Conservation (phyloP, 495 filamentous ascomycete genomes). For the Neurospora tetrasperma region DNA sequence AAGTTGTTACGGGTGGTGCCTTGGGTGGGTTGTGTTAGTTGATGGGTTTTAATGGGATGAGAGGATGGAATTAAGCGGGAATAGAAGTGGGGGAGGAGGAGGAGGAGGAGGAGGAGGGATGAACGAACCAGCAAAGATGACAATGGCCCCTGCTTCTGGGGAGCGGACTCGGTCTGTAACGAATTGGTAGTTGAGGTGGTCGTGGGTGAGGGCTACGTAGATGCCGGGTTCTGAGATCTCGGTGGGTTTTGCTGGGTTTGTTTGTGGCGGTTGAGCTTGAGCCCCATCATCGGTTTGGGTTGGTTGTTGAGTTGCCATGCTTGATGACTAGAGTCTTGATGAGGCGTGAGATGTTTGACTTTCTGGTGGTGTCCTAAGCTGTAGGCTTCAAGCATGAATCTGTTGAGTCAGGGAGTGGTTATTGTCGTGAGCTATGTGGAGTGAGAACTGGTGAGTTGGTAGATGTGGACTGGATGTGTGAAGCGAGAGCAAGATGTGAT, state of each 20-base stretch:
- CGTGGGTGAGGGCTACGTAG: constrained; percentile 55
- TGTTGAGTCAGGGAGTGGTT: neutral
- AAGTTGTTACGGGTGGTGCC: constrained; percentile 89
- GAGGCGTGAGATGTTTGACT: neutral
- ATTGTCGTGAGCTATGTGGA: neutral
- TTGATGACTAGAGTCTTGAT: neutral
- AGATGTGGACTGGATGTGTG: neutral
- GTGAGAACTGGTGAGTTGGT: neutral
- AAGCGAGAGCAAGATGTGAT: neutral
- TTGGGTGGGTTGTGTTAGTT: constrained; percentile 4
- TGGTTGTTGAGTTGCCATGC: neutral
- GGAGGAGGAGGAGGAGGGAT: neutral
- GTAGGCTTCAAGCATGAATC: neutral
- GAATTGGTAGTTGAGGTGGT: constrained; percentile 46
- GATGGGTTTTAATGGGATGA: constrained; percentile 4
- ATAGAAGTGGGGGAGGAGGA: neutral
- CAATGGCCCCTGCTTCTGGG: constrained; percentile 76
- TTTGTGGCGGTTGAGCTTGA: neutral
- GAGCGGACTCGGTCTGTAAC: constrained; percentile 61
- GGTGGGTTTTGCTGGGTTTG: neutral
- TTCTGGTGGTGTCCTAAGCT: neutral
- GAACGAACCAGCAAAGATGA: constrained; percentile 65
- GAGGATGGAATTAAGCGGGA: neutral
- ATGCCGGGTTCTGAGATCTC: constrained; percentile 19
- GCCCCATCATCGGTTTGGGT: neutral